Base-by-base conservation (phyloP, 2,329 filamentous ascomycete species). In the Tolypocladium album region DNA sequence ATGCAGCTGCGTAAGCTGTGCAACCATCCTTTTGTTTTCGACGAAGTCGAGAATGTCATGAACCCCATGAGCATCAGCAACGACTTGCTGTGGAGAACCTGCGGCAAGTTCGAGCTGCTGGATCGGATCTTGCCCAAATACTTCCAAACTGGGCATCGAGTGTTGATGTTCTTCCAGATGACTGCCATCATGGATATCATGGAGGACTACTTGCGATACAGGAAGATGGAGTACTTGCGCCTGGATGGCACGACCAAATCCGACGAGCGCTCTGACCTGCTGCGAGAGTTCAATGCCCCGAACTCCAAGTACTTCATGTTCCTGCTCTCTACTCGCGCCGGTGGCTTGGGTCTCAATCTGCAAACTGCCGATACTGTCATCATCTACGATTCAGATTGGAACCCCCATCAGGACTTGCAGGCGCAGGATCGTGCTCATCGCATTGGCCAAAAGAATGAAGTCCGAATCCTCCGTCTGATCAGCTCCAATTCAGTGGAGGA, bases 101-200 rank as follows among this genome's bases (percentile, higher is more conserved):
- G 93, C 38, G 95, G 94, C 71, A 99, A 99, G 76, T 99, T 99
- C 68, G 94, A 99, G 77, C 81, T 99, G 38, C 81, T 99, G 34
- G 94, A 99, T 72, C 84, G 94, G 58, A 82, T 99, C 63, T 75
- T 99, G 64, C 94, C 94, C 55, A 99, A 99, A 76, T 97, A 99
- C 75, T 85, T 90, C 67, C 87, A 83, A 3, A 92, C 90, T 1
- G 91, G 91, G 20, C 94, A 99, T 84, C 89, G 94, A 75, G 92
- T 97, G 36, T 81, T 99, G 73, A 97, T 99, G 89, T 99, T 99
- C 83, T 99, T 99, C 82, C 94, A 99, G 74, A 99, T 99, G 94
- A 99, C 94, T 4, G 92, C 96, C 63, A 99, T 99, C 72, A 99
- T 99, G 94, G 96, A 99, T 76, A 99, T 99, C 70, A 97, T 99